These are phyloP conservation scores for Carex parvula DNA, from an alignment of 176 grass and related monocot genomes.

Conservation along the genomic window DNA sequence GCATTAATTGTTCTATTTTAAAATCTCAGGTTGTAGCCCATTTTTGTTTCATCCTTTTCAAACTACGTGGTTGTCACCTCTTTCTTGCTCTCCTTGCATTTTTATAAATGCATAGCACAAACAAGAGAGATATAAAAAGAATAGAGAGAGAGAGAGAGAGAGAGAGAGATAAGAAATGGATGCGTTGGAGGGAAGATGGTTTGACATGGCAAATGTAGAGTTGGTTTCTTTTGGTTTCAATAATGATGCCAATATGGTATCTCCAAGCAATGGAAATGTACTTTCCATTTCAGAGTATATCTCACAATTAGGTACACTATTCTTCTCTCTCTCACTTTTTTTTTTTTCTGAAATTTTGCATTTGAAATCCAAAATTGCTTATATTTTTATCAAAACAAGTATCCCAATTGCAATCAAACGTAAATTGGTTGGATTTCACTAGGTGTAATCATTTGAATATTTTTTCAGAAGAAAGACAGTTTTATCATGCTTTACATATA, in stretches of 20 bases:
- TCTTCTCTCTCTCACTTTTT: neutral
- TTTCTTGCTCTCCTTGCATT: neutral
- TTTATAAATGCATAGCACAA: neutral
- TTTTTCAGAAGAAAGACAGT: neutral
- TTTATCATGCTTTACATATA: neutral
- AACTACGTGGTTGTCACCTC: neutral
- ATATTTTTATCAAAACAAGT: neutral
- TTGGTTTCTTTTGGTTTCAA: neutral
- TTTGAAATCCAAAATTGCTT: neutral
- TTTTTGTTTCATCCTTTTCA: neutral
- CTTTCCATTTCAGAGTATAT: slow-evolving; percentile 19
- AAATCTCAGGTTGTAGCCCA: neutral
- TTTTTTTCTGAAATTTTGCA: neutral
- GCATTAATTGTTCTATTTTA: neutral
- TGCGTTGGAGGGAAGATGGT: neutral
- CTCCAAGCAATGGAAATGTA: neutral
- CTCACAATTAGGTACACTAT: slow-evolving; percentile 18
- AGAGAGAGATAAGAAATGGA: neutral
- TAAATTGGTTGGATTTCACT: neutral
- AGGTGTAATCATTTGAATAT: neutral
- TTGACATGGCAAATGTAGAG: neutral
- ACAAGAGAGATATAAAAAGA: neutral
- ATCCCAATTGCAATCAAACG: neutral
- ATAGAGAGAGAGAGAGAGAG: neutral
- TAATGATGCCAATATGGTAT: neutral